Evolutionary conservation across 2,329 filamentous ascomycete species (phyloP), one percentile per base, ranked within the genome.

Genomic region (Pezizomycotina sp.): DNA sequence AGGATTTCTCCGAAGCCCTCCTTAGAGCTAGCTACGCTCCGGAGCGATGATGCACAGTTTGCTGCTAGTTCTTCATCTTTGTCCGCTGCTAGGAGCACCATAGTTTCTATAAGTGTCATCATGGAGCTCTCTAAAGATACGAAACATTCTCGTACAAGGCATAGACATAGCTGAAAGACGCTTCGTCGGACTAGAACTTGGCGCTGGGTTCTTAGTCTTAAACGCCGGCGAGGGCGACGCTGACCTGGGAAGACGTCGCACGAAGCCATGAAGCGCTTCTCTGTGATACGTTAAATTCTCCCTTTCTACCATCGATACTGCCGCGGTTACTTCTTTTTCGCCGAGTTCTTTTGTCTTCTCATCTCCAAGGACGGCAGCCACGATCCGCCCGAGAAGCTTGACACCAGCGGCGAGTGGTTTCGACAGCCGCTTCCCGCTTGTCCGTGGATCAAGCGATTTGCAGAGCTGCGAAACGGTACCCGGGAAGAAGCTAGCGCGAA

Each of bases 401-500:
- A 91, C 53, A 12, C 69, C 69, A 36, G 60, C 60, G 15, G 74
- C 60, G 5, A 95, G 60, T 0, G 91, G 67, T 25, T 65, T 69
- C 47, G 66, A 73, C 30, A 66, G 63, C 21, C 69, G 62, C 31
- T 69, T 64, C 47, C 67, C 45, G 12, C 47, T 65, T 25, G 68
- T 69, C 0, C 74, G 77, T 1, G 72, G 71, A 4, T 77, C 75
- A 32, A 92, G 59, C 1, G 82, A 61, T 50, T 77, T 84, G 2
- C 77, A 74, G 15, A 98, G 60, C 1, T 74, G 71, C 3, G 89
- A 95, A 0, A 92, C 70, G 0, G 81, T 81, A 6, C 84, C 82
- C 0, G 91, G 89, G 26, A 95, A 64, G 51, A 98, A 89, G 43
- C 71, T 84, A 6, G 82, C 80, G 37, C 92, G 62, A 2, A 79